A percentile compares a stretch with the other conserved stretches of the same genome.
Conservation (phyloP, 1,284 basidiomycete genomes). For the Trametes polyzona region DNA sequence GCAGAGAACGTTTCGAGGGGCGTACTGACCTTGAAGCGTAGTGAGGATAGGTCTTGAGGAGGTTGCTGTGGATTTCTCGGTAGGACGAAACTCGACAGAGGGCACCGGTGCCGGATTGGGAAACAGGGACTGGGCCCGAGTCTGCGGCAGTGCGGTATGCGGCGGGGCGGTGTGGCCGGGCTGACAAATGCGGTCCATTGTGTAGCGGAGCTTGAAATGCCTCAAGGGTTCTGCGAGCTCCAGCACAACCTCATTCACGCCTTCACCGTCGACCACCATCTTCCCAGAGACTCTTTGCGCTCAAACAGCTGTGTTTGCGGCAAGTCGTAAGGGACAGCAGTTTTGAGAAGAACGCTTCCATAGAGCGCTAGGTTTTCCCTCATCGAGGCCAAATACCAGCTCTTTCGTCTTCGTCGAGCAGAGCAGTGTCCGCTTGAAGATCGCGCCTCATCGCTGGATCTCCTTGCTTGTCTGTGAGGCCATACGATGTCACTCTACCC, state of each 20-base stretch:
- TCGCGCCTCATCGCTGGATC: constrained; percentile 11
- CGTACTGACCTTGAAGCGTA: constrained; percentile 37
- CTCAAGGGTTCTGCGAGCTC: constrained; percentile 33
- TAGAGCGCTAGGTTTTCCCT: constrained; percentile 17
- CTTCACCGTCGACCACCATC: constrained; percentile 55
- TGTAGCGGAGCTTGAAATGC: constrained; percentile 35
- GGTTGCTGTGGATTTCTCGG: constrained; percentile 30
- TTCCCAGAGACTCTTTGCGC: constrained; percentile 27
- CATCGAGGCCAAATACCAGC: constrained; percentile 14
- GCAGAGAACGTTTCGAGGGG: constrained; percentile 12
- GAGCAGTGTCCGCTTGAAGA: constrained; percentile 17
- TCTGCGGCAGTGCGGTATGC: constrained; percentile 9
- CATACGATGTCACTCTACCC: constrained; percentile 52
- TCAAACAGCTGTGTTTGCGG: constrained; percentile 22
- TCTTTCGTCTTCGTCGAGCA: constrained; percentile 13
- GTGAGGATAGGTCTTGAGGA: constrained; percentile 36
- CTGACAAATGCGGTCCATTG: constrained; percentile 12
- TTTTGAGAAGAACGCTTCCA: constrained; percentile 28
- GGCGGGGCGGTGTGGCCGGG: constrained; percentile 3
- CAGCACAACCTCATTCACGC: constrained; percentile 37
- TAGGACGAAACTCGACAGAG: constrained; percentile 16
- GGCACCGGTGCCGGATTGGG: constrained; percentile 17
- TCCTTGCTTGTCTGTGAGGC: constrained; percentile 26
- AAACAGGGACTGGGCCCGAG: constrained; percentile 27
- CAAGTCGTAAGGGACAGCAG: constrained; percentile 31